Evolutionary conservation across 257 asterid species (phyloP).

Genomic region (Solanum arcanum): DNA sequence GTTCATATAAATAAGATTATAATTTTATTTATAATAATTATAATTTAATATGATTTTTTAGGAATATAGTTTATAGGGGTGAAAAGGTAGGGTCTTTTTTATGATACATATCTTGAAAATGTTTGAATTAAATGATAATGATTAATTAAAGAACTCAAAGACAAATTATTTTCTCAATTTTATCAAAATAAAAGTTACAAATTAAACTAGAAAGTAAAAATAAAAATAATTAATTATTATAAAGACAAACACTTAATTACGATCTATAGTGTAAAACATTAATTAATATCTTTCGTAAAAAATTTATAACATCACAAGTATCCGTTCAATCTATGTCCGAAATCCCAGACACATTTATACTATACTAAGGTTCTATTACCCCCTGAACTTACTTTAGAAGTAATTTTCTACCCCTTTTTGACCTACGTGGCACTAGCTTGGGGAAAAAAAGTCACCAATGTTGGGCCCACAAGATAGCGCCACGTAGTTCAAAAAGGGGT

Average conservation of each 20-base stretch:
- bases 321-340: too few relatives aligned
- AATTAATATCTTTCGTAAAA: background rate
- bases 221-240: rapidly evolving
- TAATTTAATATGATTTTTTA: background rate
- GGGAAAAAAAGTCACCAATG: rapidly evolving
- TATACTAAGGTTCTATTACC: too few relatives aligned
- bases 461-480: too few relatives aligned
- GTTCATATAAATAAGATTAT: background rate
- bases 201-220: background rate
- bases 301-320: too few relatives aligned
- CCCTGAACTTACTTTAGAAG: too few relatives aligned
- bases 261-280: background rate
- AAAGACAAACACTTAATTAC: background rate
- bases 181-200: background rate
- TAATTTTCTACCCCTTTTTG: too few relatives aligned
- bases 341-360: too few relatives aligned
- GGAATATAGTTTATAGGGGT: background rate
- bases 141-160: background rate
- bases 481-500: too few relatives aligned
- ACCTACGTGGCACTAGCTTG: too few relatives aligned
- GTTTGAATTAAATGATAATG: background rate
- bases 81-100: background rate
- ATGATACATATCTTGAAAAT: background rate
- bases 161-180: background rate
- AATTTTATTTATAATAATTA: background rate